Evolutionary conservation across 352 stramenopile species (phyloP).

Genomic region (Phytophthora rubi): DNA sequence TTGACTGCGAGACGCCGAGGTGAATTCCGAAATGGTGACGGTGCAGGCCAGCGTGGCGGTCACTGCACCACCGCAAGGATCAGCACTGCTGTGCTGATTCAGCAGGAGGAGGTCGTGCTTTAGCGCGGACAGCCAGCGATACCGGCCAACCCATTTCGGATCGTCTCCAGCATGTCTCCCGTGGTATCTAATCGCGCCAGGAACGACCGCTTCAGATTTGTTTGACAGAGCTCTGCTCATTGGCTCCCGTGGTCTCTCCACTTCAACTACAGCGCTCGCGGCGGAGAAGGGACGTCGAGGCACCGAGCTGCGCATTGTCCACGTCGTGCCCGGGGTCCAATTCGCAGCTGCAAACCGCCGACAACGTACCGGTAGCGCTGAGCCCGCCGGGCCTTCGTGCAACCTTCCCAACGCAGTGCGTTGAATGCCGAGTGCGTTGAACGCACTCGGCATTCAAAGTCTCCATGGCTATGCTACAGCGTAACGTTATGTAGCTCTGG

Average conservation of each 20-base stretch:
- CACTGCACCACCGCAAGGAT: constrained; percentile 22
- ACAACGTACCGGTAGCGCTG: constrained; percentile 5
- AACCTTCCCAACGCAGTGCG: not conserved
- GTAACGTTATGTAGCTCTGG: not conserved
- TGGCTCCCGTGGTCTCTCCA: constrained; percentile 4
- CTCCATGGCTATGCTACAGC: not conserved
- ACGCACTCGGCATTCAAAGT: not conserved
- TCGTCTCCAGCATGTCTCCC: constrained; percentile 17
- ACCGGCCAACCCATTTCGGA: not conserved
- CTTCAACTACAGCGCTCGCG: constrained; percentile 8
- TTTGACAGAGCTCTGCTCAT: constrained; percentile 23
- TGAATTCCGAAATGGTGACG: constrained; percentile 24
- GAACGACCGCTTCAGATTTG: constrained; percentile 23
- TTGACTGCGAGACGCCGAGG: constrained; percentile 6
- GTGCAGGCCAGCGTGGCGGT: not conserved
- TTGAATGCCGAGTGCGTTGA: too few species aligned
- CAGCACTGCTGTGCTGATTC: not conserved
- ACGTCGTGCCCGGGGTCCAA: constrained; percentile 8
- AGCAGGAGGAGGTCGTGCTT: not conserved
- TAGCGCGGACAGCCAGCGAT: not conserved
- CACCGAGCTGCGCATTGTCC: constrained; percentile 10
- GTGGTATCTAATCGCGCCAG: constrained; percentile 18
- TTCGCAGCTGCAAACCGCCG: constrained; percentile 16
- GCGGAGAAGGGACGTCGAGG: constrained; percentile 10
- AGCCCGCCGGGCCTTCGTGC: not conserved